A percentile compares a stretch with the other conserved stretches of the same genome.
These are phyloP conservation scores for Elongisporangium undulatum DNA, from an alignment of 352 stramenopile genomes.

Conservation along the genomic window DNA sequence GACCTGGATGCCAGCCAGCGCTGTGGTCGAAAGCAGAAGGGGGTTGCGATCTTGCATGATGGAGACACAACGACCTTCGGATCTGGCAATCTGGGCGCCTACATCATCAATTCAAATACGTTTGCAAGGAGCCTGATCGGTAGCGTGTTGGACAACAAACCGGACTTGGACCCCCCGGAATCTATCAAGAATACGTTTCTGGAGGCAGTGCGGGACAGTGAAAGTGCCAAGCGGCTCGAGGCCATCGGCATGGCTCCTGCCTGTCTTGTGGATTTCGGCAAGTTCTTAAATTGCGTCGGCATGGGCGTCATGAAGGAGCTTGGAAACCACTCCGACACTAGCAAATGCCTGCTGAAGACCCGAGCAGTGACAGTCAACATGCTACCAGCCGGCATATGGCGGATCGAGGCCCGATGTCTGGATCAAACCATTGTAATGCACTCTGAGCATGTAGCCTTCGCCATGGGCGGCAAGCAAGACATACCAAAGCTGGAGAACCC, in stretches of 20 bases:
- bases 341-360: constrained; percentile 47
- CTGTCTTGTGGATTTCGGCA: constrained; percentile 56
- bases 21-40: constrained; percentile 44
- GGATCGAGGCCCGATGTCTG: constrained; percentile 26
- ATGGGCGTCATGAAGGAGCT: constrained; percentile 41
- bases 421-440: constrained; percentile 32
- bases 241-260: constrained; percentile 42
- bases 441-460: constrained; percentile 61
- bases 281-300: constrained; percentile 61
- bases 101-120: constrained; percentile 87
- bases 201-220: constrained; percentile 41
- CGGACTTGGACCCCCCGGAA: constrained; percentile 68
- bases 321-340: constrained; percentile 25
- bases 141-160: constrained; percentile 77
- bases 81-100: constrained; percentile 62
- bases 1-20: constrained; percentile 33
- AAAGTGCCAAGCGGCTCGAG: constrained; percentile 50
- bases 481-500: constrained; percentile 29
- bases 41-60: constrained; percentile 61
- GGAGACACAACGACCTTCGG: constrained; percentile 50
- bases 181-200: constrained; percentile 72
- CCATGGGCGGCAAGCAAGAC: constrained; percentile 62
- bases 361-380: constrained; percentile 41
- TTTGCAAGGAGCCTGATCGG: constrained; percentile 68
- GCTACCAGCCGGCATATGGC: constrained; percentile 40